Evolutionary conservation across 176 grass and related monocot species (phyloP), one percentile per base, ranked within the genome.

Genomic region (Zoysia japonica): DNA sequence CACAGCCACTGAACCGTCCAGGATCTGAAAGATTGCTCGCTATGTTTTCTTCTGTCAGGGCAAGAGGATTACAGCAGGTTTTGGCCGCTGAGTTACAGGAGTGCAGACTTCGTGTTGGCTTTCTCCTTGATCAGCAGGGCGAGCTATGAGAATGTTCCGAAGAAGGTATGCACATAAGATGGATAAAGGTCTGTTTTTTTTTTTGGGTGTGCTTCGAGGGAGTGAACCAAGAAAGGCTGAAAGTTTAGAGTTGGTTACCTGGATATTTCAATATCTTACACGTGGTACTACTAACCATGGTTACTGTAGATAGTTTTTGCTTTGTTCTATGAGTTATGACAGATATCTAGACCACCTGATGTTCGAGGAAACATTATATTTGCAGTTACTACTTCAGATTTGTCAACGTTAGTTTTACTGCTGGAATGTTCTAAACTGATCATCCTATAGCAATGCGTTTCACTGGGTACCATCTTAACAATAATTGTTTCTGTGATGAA

Each of bases 21-120:
- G 9, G 37, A 61, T 74, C 78, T 68, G 45, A 88, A 28, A 55
- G 38, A 10, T 9, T 35, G n/a, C 11, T 40, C 3, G 28, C 28
- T 28, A 28, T 48, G 36, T 10, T 20, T 6, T 36, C 51, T 61
- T 9, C 68, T 35, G 72, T 47, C 56, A 97, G 93, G 95, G 14
- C 92, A 98, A 83, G 95, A 98, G 72, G 92, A 98, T 64, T 98
- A 98, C 70, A 93, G 95, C 83, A 93, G 95, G 91, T 68, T 98
- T 67, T 90, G 88, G 84, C 92, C 95, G 1, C 78, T 94, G 3
- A 98, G 95, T 60, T 98, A 98, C 65, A 94, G 95, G 88, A 90
- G 92, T 17, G 92, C 95, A 4, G 88, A 93, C 20, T 98, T 93
- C 75, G 89, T 98, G 69, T 71, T 98, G 67, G 93, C 95, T 20